Conservation (phyloP, 768 basidiomycete species). For the Xerocomellus dryophilus region DNA sequence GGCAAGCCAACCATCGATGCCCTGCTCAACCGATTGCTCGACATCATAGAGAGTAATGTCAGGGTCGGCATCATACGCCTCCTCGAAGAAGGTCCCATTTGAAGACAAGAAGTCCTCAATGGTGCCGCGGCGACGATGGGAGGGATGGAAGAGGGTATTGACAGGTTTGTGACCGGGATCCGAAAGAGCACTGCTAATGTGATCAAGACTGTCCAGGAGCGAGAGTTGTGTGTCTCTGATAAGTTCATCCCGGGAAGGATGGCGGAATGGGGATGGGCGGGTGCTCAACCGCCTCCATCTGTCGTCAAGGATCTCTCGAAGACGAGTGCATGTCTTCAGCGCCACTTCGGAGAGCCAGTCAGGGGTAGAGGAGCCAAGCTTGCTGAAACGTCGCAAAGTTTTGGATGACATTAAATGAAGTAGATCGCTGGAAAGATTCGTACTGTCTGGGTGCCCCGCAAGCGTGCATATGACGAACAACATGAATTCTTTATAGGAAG, state of each 20-base stretch:
- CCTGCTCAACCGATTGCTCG: slow-evolving; percentile 31
- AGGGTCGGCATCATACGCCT: neutral
- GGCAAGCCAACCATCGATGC: slow-evolving; percentile 33
- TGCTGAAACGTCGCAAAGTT: slow-evolving; percentile 15
- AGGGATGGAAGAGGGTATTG: neutral
- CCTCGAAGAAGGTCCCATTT: slow-evolving; percentile 2
- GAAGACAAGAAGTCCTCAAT: slow-evolving; percentile 17
- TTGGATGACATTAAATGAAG: slow-evolving; percentile 26
- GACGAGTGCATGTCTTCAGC: slow-evolving; percentile 27
- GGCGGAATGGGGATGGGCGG: slow-evolving; percentile 21
- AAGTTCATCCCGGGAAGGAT: neutral
- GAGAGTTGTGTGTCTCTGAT: neutral
- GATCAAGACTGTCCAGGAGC: no score
- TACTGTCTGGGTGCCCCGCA: no score
- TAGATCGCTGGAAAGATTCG: slow-evolving; percentile 16
- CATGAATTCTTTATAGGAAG: no score
- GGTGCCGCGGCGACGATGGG: neutral
- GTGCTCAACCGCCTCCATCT: slow-evolving; percentile 35
- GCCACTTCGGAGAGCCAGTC: slow-evolving; percentile 38
- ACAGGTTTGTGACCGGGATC: neutral
- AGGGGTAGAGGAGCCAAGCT: neutral
- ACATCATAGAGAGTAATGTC: slow-evolving; percentile 39
- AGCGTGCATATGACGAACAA: no score
- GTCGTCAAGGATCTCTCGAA: slow-evolving; percentile 22
- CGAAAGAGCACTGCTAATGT: no score